Base-by-base conservation (phyloP, 805 yeast genomes). In the Monosporozyma servazzii region DNA sequence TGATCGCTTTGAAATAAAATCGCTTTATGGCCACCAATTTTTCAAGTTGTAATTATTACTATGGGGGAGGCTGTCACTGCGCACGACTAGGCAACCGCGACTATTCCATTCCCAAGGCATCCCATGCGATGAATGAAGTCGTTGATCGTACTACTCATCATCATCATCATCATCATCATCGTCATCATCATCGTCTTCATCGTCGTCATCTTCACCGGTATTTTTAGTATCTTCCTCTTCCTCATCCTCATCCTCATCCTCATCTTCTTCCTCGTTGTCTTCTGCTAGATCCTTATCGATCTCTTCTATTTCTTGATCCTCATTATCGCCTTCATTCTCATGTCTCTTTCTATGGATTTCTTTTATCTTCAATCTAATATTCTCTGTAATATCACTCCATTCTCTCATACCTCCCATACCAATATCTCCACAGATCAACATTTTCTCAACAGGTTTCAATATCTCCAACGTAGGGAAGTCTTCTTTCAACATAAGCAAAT, bases 391-490 rank as follows among this genome's bases (percentile, higher is more conserved):
- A 60, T 85, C 93, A 62, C 81, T 81, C 85, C 88, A 86, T 62
- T 86, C 93, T 75, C 88, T 78, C 95, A 86, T 86, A 31, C 95
- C 95, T 44, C 95, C 95, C 93, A 86, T 85, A 13, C 93, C 93
- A 55, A 86, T 85, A 63, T 86, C 95, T 60, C 95, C 95, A 71
- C 88, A 86, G 18, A 69, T 85, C 71, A 71, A 75, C 56, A 86
- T 89, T 63, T 86, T 86, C 59, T 86, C 95, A 21, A 85, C 88
- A 0, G 95, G 95, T 62, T 80, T 84, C 62, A 86, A 69, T 18
- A 86, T 76, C 53, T 83, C 86, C 49, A 85, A 76, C 78, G 80
- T 84, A 6, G 89, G 86, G 72, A 83, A 82, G 58, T 82, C 88
- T 57, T 85, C 90, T 7, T 74, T 70, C 18, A 86, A 67, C 44